These are phyloP conservation scores for Termitomyces sp. DNA, from an alignment of 768 basidiomycete species.

Conservation along the genomic window DNA sequence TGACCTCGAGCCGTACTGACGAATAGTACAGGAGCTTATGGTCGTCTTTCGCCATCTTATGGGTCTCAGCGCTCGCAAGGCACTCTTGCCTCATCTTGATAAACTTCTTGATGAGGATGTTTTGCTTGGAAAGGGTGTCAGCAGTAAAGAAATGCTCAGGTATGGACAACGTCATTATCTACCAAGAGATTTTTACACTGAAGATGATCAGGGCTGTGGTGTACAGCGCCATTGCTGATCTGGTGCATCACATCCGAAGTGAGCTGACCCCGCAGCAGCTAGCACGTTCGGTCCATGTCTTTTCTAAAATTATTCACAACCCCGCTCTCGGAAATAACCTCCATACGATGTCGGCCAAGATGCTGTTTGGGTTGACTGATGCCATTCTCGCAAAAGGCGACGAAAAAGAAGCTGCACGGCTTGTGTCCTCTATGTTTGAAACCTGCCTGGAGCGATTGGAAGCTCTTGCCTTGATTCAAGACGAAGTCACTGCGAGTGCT, in stretches of 20 bases:
- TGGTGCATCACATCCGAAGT: constrained; percentile 86
- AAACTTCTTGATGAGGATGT: constrained; percentile 90
- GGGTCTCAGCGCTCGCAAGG: constrained; percentile 71
- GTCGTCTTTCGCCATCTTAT: constrained; percentile 91
- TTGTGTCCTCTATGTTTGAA: constrained; percentile 78
- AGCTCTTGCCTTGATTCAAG: constrained; percentile 66
- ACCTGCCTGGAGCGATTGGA: constrained; percentile 84
- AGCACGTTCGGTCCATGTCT: constrained; percentile 75
- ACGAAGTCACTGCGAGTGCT: constrained; percentile 48
- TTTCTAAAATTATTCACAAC: constrained; percentile 88
- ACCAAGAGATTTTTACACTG: constrained; percentile 3
- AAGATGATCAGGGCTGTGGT: constrained; percentile 60
- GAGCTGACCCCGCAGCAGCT: constrained; percentile 81
- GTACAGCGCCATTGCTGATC: constrained; percentile 87
- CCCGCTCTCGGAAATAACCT: constrained; percentile 75
- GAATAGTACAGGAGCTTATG: constrained; percentile 70
- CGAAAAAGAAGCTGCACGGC: constrained; percentile 59
- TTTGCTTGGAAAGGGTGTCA: constrained; percentile 79
- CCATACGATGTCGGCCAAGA: constrained; percentile 89
- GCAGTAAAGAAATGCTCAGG: constrained; percentile 84
- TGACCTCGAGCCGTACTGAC: constrained; percentile 12
- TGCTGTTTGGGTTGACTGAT: constrained; percentile 88
- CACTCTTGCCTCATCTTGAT: constrained; percentile 80
- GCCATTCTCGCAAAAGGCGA: constrained; percentile 76
- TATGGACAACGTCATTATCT: constrained; percentile 21